phyloP scores from a whole-genome alignment of 176 grass and related monocot genomes.

The Lolium perenne region DNA sequence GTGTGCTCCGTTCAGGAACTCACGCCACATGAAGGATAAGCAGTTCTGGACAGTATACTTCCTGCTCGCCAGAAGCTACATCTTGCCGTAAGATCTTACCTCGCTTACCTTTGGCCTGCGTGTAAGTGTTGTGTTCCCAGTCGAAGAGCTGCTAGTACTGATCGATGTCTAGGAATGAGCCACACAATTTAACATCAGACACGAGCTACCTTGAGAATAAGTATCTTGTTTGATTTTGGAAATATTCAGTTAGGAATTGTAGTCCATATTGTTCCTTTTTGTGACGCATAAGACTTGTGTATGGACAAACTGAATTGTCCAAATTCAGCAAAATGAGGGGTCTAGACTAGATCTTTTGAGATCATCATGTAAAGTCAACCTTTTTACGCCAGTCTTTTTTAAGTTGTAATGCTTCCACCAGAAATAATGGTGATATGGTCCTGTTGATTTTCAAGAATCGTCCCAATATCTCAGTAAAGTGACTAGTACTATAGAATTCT shows the following conservation, averaged over 20 bases:
- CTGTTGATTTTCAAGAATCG: too few species aligned
- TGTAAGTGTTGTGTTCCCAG: background rate
- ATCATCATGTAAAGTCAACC: background rate
- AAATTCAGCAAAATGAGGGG: background rate
- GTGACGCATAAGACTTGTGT: too few species aligned
- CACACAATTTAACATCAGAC: background rate
- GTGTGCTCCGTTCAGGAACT: conserved; percentile 58
- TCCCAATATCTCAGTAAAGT: too few species aligned
- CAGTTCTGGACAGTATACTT: conserved; percentile 91
- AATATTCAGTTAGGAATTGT: too few species aligned
- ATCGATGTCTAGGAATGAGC: background rate
- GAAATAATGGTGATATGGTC: background rate
- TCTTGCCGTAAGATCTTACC: conserved; percentile 64
- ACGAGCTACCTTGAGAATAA: too few species aligned
- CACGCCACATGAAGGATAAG: conserved; percentile 80
- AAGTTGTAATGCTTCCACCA: background rate
- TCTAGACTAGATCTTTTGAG: background rate
- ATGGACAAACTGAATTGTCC: too few species aligned
- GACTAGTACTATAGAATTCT: too few species aligned
- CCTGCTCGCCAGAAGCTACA: conserved; percentile 69
- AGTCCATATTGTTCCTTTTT: too few species aligned
- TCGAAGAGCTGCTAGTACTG: background rate
- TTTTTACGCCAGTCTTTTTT: background rate
- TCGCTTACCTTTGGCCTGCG: background rate
- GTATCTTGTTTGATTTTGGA: too few species aligned